Base-by-base conservation (phyloP, 495 filamentous ascomycete genomes). In the Penicillium antarcticum region DNA sequence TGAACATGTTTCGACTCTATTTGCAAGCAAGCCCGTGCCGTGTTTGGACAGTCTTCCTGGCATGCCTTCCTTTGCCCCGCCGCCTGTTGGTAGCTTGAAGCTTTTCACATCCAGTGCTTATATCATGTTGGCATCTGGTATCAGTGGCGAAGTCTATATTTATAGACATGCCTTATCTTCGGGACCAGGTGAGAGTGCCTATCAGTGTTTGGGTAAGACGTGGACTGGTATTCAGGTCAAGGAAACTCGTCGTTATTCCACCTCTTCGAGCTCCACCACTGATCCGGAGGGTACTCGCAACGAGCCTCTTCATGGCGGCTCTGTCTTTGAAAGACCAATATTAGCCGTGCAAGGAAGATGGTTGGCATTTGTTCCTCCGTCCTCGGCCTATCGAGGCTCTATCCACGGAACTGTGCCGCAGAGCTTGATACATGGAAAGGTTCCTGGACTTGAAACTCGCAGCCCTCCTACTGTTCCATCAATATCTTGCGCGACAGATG, bases 61-160 rank as follows among this genome's bases (percentile, higher is more conserved):
- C 17, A 58, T 75, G 7, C 62, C 70, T 10, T 56, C 63, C 3
- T 63, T 73, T 74, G 63, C 80, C 4, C 87, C 89, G 11, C 68
- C 79, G 5, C 86, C 88, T 3, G 73, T 80, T 17, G 90, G 88
- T 13, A 84, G 87, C 26, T 76, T 95, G 53, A 83, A 79, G 34
- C 70, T 96, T 21, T 80, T 83, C 57, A 80, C 83, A 2, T 81
- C 84, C 45, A 81, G 79, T 10, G 85, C 80, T 13, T 87, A 80
- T 60, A 47, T 95, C 26, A 72, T 88, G 11, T 70, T 96, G 16
- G 80, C 86, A 18, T 95, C 91, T 45, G 89, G 91, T 10, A 74
- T 76, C 13, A 95, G 88, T 42, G 91, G 91, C 9, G 91, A 96
- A 66, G 84, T 91, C 7, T 95, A 85, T 76, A 76, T 95, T 9